Evolutionary conservation across 768 basidiomycete species (phyloP).

Genomic region (Tephrocybe sp.): DNA sequence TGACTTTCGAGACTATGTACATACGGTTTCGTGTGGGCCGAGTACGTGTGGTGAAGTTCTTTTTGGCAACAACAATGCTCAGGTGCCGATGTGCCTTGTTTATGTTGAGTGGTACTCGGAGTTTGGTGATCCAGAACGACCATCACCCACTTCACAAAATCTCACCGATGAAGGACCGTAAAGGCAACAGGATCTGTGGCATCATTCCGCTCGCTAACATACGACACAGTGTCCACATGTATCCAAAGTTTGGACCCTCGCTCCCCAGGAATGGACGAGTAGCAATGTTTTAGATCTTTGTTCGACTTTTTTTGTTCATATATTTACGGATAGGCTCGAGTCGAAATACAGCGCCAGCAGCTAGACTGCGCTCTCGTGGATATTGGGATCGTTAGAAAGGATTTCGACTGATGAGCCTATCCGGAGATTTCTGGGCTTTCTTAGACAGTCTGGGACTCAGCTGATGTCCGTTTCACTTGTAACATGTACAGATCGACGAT

Average conservation of each 20-base stretch:
- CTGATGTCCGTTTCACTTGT: no score
- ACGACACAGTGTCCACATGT: constrained; percentile 26
- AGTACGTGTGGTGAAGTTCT: constrained; percentile 8
- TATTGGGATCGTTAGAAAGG: no score
- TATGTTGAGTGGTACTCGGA: constrained; percentile 29
- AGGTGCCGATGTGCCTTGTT: constrained; percentile 18
- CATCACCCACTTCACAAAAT: constrained; percentile 21
- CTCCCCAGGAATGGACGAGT: constrained; percentile 20
- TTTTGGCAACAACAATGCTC: neutral
- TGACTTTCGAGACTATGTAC: constrained; percentile 23
- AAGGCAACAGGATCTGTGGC: constrained; percentile 16
- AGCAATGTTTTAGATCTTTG: constrained; percentile 18
- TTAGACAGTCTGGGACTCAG: no score
- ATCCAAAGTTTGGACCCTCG: constrained; percentile 24
- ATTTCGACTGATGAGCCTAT: no score
- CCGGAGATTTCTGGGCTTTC: no score
- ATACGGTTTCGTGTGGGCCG: constrained; percentile 23
- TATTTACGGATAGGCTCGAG: constrained; percentile 16
- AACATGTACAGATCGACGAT: no score
- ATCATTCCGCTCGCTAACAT: constrained; percentile 29
- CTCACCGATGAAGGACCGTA: neutral
- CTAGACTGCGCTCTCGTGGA: no score
- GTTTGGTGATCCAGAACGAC: constrained; percentile 15
- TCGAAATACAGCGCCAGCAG: no score
- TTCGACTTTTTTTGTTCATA: constrained; percentile 16